phyloP scores from a whole-genome alignment of 495 filamentous ascomycete species.

The Extremus antarcticus region DNA sequence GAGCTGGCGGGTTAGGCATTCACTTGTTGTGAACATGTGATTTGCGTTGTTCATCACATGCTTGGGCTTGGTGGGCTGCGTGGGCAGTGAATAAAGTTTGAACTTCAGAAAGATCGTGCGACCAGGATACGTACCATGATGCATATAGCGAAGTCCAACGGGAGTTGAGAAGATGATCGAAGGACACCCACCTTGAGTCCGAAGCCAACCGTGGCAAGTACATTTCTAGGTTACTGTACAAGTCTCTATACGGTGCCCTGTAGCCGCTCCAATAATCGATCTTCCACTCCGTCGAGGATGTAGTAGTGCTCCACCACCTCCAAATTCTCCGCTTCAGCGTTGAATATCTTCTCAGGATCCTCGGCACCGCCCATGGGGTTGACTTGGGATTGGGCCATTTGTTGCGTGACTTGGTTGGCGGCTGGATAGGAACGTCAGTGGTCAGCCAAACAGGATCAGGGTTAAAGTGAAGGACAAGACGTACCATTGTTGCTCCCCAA shows the following conservation, averaged over 20 bases:
- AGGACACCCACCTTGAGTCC: too few relatives aligned
- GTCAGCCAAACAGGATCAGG: background rate
- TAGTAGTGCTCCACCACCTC: conserved; percentile 90
- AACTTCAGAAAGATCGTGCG: too few relatives aligned
- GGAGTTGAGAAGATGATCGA: too few relatives aligned
- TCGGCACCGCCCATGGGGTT: conserved; percentile 87
- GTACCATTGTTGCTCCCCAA: conserved; percentile 89
- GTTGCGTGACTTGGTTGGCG: conserved; percentile 86
- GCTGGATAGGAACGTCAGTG: conserved; percentile 39
- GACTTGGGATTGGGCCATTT: conserved; percentile 61
- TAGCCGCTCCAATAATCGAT: conserved; percentile 49
- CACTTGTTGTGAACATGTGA: too few relatives aligned
- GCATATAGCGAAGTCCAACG: too few relatives aligned
- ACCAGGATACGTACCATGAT: too few relatives aligned
- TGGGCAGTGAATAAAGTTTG: too few relatives aligned
- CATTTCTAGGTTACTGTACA: too few relatives aligned
- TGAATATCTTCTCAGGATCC: conserved; percentile 88
- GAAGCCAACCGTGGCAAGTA: too few relatives aligned
- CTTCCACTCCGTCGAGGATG: conserved; percentile 76
- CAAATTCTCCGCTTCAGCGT: conserved; percentile 83
- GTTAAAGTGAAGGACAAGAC: conserved; percentile 22
- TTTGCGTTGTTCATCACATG: too few relatives aligned
- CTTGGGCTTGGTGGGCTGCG: too few relatives aligned
- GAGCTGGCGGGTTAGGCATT: too few relatives aligned
- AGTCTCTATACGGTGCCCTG: background rate